Evolutionary conservation across 495 filamentous ascomycete species (phyloP).

Genomic region (Neurospora sp.): DNA sequence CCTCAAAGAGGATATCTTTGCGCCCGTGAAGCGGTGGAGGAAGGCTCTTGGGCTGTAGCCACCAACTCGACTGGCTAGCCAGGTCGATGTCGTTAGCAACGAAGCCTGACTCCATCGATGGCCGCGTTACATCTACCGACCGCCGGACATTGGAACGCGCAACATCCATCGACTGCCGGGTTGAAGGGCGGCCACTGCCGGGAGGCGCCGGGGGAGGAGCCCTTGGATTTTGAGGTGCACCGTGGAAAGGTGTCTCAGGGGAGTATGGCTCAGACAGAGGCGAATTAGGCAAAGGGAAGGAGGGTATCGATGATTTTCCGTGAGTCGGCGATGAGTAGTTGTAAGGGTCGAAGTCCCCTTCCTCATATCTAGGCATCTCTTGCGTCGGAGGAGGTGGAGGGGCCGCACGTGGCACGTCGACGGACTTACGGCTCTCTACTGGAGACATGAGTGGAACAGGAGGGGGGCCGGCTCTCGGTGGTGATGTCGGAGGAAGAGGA

Average conservation of each 20-base stretch:
- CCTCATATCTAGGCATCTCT: slow-evolving; percentile 37
- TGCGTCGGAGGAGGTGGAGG: slow-evolving; percentile 54
- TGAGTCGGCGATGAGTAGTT: slow-evolving; percentile 46
- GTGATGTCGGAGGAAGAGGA: slow-evolving; percentile 36
- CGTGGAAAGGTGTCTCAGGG: slow-evolving; percentile 10
- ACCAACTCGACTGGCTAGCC: slow-evolving; percentile 64
- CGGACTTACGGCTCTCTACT: slow-evolving; percentile 37
- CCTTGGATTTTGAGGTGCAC: slow-evolving; percentile 26
- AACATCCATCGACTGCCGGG: slow-evolving; percentile 62
- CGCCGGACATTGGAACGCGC: slow-evolving; percentile 46
- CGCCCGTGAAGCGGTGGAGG: slow-evolving; percentile 76
- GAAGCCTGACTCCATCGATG: slow-evolving; percentile 61
- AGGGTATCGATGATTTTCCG: slow-evolving; percentile 12
- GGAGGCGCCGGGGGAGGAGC: slow-evolving; percentile 38
- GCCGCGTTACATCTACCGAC: slow-evolving; percentile 58
- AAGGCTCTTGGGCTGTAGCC: slow-evolving; percentile 61
- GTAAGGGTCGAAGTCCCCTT: slow-evolving; percentile 68
- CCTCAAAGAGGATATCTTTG: slow-evolving; percentile 72
- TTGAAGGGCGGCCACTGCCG: slow-evolving; percentile 34
- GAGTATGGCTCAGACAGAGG: slow-evolving; percentile 30
- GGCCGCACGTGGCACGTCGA: slow-evolving; percentile 60
- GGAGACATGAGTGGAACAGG: slow-evolving; percentile 47
- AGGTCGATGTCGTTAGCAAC: slow-evolving; percentile 85
- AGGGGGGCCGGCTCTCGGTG: slow-evolving; percentile 41
- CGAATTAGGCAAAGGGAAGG: slow-evolving; percentile 43